phyloP scores from a whole-genome alignment of 2,329 filamentous ascomycete species.

The Sporothrix variecibatus region DNA sequence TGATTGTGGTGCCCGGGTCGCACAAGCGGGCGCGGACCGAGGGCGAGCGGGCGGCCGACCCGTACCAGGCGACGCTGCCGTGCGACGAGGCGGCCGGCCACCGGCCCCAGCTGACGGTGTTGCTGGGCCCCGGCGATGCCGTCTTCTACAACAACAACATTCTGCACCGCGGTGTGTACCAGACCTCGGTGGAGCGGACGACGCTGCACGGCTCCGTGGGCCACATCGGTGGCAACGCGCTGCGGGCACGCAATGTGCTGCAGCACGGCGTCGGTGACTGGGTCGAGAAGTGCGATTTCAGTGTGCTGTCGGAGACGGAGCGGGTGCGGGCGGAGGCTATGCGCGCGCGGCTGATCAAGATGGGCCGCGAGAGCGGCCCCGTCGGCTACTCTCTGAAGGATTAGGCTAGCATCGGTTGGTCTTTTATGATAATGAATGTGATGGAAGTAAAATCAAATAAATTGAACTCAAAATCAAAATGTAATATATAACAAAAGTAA shows the following conservation, averaged over 20 bases:
- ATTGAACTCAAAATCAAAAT: background rate
- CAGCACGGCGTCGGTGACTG: slow-evolving; percentile 72
- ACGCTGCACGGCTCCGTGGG: slow-evolving; percentile 75
- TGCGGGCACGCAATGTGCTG: slow-evolving; percentile 69
- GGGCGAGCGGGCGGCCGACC: slow-evolving; percentile 65
- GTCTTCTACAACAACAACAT: slow-evolving; percentile 94
- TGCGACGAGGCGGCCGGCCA: slow-evolving; percentile 53
- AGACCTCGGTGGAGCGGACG: slow-evolving; percentile 59
- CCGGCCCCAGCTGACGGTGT: slow-evolving; percentile 66
- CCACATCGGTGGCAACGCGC: slow-evolving; percentile 53
- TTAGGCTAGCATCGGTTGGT: slow-evolving; percentile 36
- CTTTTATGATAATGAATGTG: slow-evolving; percentile 6
- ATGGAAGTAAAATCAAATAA: background rate
- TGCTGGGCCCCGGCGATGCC: slow-evolving; percentile 71
- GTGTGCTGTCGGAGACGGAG: slow-evolving; percentile 42
- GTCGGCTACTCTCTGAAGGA: slow-evolving; percentile 65
- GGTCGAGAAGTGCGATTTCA: slow-evolving; percentile 62
- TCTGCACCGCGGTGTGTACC: slow-evolving; percentile 70
- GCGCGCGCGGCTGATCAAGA: slow-evolving; percentile 61
- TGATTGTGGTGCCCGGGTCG: slow-evolving; percentile 76
- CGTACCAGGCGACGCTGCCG: slow-evolving; percentile 63
- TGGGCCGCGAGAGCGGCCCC: slow-evolving; percentile 62
- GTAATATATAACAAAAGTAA: background rate
- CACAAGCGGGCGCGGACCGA: slow-evolving; percentile 72
- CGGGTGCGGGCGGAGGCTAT: slow-evolving; percentile 60